Evolutionary conservation across 2,329 filamentous ascomycete species (phyloP), one percentile per base, ranked within the genome.

Genomic region (Fusarium odoratissimum): DNA sequence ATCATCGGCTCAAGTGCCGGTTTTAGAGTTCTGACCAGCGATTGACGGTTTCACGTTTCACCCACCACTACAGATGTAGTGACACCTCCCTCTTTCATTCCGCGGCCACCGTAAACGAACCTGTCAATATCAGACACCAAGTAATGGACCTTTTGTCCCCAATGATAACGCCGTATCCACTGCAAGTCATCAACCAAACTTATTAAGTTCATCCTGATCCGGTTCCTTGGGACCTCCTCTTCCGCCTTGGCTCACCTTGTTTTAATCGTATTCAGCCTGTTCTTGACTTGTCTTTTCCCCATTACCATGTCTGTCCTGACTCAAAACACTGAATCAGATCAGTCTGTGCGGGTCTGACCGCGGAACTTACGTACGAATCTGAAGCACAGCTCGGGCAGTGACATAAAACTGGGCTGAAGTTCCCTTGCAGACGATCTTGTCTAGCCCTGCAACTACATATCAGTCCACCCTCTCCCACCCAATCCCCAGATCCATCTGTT

Each of bases 341-440:
- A 57, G 46, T 55, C 57, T 55, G 46, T 60, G 49, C 48, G 38
- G 30, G 58, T 57, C 58, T 60, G 37, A 57, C 40, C 49, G 48
- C 58, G 48, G 38, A 28, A 57, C 49, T 35, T 37, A 28, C 19
- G 19, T 23, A 38, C 33, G 10, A 52, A 38, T 38, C 33, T 52
- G 49, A 52, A 52, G 19, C 49, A 52, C 33, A 21, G 23, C 30
- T 41, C 57, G 57, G 57, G 19, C 37, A 35, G 37, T 55, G 57
- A 42, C 37, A 60, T 37, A 35, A 35, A 25, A 30, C 49, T 33
- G 31, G 49, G 30, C 31, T 42, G 28, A 42, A 42, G 19, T 13
- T 41, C 49, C 31, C 48, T 42, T 60, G 57, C 28, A 41, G 46
- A 33, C 14, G 46, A 55, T 55, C 46, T 40, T 55, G 28, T 60